phyloP scores from a whole-genome alignment of 2,329 filamentous ascomycete species.

The Colletotrichum trifolii region DNA sequence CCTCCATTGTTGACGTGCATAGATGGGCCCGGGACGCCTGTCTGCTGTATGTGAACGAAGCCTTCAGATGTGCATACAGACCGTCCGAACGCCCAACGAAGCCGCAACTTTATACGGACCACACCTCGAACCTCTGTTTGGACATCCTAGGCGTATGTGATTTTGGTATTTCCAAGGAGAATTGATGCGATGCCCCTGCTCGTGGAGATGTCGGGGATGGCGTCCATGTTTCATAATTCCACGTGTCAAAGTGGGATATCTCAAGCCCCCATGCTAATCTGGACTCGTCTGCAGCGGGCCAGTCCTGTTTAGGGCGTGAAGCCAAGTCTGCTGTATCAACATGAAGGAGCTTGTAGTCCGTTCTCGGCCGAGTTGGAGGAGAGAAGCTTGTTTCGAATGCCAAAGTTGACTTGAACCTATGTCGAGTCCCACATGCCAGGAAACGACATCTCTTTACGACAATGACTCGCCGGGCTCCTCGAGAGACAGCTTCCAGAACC shows the following conservation, averaged over 20 bases:
- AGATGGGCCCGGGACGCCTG: background rate
- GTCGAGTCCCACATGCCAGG: background rate
- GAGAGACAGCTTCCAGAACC: too few relatives aligned
- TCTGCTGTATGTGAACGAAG: too few relatives aligned
- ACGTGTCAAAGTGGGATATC: background rate
- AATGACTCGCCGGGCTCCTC: too few relatives aligned
- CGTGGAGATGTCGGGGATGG: background rate
- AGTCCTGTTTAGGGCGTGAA: slow-evolving; percentile 2
- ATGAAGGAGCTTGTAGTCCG: background rate
- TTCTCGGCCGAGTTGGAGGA: slow-evolving; percentile 12
- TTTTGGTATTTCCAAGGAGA: rapidly evolving
- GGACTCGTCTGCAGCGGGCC: background rate
- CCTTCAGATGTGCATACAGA: background rate
- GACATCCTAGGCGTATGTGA: background rate
- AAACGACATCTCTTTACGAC: background rate
- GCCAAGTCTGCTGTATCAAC: background rate
- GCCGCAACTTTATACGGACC: slow-evolving; percentile 7
- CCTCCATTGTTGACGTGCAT: background rate
- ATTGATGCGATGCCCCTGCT: too few relatives aligned
- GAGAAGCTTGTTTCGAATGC: too few relatives aligned
- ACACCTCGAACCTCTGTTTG: background rate
- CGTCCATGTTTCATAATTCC: slow-evolving; percentile 29
- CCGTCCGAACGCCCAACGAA: background rate
- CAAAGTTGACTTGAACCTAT: too few relatives aligned
- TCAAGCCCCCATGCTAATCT: slow-evolving; percentile 15